Conservation (phyloP, 306 rosid species). For the Corylus heterophylla region DNA sequence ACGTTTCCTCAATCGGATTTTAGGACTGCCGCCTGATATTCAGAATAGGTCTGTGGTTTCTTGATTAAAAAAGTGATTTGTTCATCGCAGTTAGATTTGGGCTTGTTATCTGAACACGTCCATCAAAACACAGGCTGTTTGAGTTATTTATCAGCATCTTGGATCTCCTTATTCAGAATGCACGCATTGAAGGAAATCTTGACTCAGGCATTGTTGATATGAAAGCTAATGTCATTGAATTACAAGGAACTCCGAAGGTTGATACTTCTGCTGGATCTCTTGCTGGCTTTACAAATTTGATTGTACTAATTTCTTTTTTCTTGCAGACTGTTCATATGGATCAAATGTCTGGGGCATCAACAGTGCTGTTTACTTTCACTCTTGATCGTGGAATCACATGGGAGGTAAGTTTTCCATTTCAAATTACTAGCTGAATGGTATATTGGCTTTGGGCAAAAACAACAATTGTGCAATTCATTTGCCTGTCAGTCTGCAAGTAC, state of each 20-base stretch:
- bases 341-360: conserved; percentile 86
- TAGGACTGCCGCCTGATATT: conserved; percentile 91
- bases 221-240: conserved; percentile 85
- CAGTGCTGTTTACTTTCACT: conserved; percentile 82
- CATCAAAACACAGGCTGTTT: conserved; percentile 61
- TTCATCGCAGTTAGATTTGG: conserved; percentile 25
- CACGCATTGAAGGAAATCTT: conserved; percentile 95
- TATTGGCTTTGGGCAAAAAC: conserved; percentile 11
- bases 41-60: conserved; percentile 75
- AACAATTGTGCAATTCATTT: conserved; percentile 20
- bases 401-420: conserved; percentile 64
- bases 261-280: conserved; percentile 27
- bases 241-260: conserved; percentile 94
- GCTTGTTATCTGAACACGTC: conserved; percentile 35
- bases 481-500: conserved; percentile 63
- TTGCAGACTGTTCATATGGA: conserved; percentile 89
- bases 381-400: conserved; percentile 95
- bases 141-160: conserved; percentile 85
- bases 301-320: conserved; percentile 30
- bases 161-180: conserved; percentile 94
- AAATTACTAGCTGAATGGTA: conserved; percentile 19
- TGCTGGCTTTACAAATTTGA: conserved; percentile 10
- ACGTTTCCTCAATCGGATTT: conserved; percentile 90
- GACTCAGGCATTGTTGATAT: conserved; percentile 95
- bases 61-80: conserved; percentile 22